phyloP scores from a whole-genome alignment of 2,329 filamentous ascomycete genomes.

The Epichloe bromicola region DNA sequence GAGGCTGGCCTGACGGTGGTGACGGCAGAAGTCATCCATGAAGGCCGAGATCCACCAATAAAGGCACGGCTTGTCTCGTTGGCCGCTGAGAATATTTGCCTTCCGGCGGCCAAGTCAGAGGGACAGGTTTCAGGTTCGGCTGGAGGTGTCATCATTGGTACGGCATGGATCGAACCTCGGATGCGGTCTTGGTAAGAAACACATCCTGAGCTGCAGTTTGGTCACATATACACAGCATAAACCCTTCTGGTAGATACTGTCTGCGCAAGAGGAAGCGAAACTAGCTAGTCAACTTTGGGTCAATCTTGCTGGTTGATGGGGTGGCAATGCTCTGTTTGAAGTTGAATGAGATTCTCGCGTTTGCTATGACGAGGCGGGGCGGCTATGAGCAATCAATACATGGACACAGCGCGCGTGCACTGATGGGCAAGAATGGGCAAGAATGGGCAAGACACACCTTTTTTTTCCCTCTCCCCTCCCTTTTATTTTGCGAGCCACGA shows the following conservation, averaged over 20 bases:
- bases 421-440: neutral
- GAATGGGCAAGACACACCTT: neutral
- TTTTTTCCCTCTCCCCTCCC: neutral
- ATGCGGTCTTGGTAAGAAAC: neutral
- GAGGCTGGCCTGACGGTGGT: neutral
- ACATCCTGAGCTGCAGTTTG: neutral
- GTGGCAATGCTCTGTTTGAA: neutral
- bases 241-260: neutral
- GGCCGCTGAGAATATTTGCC: neutral
- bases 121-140: neutral
- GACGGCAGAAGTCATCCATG: conserved; percentile 2
- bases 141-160: neutral
- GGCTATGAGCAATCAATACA: neutral
- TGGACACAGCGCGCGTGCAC: neutral
- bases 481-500: no score
- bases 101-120: neutral
- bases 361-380: neutral
- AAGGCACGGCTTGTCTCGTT: conserved; percentile 6
- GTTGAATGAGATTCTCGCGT: neutral
- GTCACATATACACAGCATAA: neutral
- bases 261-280: neutral
- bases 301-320: no score
- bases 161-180: neutral
- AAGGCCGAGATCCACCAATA: conserved; percentile 2
- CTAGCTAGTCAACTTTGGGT: no score